Conservation (phyloP, 441 rosid genomes). For the Gossypium lobatum region DNA sequence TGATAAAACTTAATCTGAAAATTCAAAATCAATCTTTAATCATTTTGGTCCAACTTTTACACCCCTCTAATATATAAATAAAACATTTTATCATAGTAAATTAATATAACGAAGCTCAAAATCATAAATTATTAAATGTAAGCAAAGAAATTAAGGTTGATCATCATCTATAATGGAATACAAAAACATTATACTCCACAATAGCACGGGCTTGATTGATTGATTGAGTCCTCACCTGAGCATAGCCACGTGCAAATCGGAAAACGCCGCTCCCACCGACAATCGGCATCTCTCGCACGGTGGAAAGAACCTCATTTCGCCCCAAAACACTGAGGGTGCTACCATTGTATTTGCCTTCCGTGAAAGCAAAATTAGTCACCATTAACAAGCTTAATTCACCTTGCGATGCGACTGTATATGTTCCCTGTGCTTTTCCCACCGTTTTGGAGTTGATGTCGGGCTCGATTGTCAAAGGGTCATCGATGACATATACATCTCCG, state of each 20-base stretch:
- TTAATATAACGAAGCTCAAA: too few relatives aligned
- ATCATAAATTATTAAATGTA: too few relatives aligned
- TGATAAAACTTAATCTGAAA: too few relatives aligned
- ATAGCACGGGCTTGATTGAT: slow-evolving; percentile 31
- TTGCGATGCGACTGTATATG: slow-evolving; percentile 38
- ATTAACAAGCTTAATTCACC: slow-evolving; percentile 38
- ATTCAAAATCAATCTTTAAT: too few relatives aligned
- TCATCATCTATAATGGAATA: slow-evolving; percentile 42
- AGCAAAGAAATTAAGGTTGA: neutral
- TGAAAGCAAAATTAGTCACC: slow-evolving; percentile 53
- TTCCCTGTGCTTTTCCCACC: slow-evolving; percentile 67
- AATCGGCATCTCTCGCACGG: slow-evolving; percentile 57
- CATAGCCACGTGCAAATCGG: slow-evolving; percentile 66
- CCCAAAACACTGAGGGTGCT: slow-evolving; percentile 61
- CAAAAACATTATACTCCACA: slow-evolving; percentile 57
- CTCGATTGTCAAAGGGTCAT: slow-evolving; percentile 45
- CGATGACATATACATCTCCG: slow-evolving; percentile 41
- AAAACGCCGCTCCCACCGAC: slow-evolving; percentile 58
- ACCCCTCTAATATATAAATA: too few relatives aligned
- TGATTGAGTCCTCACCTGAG: slow-evolving; percentile 44
- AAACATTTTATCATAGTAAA: too few relatives aligned
- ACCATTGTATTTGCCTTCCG: slow-evolving; percentile 54
- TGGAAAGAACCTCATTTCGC: slow-evolving; percentile 30
- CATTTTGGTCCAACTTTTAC: too few relatives aligned
- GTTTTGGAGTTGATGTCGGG: slow-evolving; percentile 40